Evolutionary conservation across 1,284 basidiomycete species (phyloP).

Genomic region (Gomphus bonarii): DNA sequence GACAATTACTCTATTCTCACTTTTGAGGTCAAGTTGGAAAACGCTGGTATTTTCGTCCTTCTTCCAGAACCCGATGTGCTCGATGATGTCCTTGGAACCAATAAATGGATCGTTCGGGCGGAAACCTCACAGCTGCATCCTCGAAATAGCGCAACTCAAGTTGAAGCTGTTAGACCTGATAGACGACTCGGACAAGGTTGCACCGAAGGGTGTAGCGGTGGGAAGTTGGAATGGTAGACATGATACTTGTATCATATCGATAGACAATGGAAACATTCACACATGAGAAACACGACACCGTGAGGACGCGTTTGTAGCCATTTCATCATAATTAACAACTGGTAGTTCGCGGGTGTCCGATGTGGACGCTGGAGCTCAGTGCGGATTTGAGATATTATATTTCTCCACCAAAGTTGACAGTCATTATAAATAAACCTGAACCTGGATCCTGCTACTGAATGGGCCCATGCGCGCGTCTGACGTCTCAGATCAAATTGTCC

Average conservation of each 20-base stretch:
- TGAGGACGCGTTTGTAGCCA: too few species aligned
- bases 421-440: too few species aligned
- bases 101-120: slow-evolving; percentile 46
- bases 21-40: slow-evolving; percentile 48
- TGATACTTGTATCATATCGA: slow-evolving; percentile 12
- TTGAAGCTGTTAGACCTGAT: slow-evolving; percentile 19
- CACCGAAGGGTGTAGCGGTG: not conserved
- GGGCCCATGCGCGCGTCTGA: too few species aligned
- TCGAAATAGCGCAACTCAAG: not conserved
- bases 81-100: slow-evolving; percentile 55
- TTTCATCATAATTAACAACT: too few species aligned
- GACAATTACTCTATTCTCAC: slow-evolving; percentile 53
- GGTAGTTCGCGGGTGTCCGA: too few species aligned
- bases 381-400: too few species aligned
- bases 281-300: not conserved
- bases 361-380: too few species aligned
- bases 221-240: slow-evolving; percentile 11
- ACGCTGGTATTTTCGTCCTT: slow-evolving; percentile 38
- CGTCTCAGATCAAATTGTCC: too few species aligned
- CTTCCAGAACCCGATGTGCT: slow-evolving; percentile 51
- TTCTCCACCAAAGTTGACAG: too few species aligned
- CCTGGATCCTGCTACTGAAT: too few species aligned
- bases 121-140: slow-evolving; percentile 2
- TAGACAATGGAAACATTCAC: not conserved
- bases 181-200: slow-evolving; percentile 1